A percentile compares a stretch with the other conserved stretches of the same genome.
phyloP scores from a whole-genome alignment of 2,329 filamentous ascomycete species.

The Colletotrichum tropicale region DNA sequence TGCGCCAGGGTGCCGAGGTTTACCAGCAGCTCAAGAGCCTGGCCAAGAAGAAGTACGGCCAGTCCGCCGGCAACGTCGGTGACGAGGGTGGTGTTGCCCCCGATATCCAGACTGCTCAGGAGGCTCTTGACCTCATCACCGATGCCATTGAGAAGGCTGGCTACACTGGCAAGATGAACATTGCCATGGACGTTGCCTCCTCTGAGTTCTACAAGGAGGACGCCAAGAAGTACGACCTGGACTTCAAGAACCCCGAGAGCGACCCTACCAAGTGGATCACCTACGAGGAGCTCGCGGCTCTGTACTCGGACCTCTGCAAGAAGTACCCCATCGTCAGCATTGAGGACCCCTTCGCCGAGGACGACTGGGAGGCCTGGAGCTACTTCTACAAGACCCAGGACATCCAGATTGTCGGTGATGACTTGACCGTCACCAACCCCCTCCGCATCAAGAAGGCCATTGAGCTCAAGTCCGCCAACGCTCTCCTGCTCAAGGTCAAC shows the following conservation, averaged over 20 bases:
- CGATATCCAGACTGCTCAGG: slow-evolving; percentile 95
- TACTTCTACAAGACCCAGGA: slow-evolving; percentile 99
- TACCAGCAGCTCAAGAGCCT: slow-evolving; percentile 98
- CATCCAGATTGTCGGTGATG: slow-evolving; percentile 98
- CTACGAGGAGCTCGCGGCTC: slow-evolving; percentile 92
- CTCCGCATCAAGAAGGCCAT: slow-evolving; percentile 99
- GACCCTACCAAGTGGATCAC: slow-evolving; percentile 98
- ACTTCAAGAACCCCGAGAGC: slow-evolving; percentile 99
- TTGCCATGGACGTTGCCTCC: slow-evolving; percentile 98
- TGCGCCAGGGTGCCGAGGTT: slow-evolving; percentile 95
- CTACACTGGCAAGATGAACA: slow-evolving; percentile 95
- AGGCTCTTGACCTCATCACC: slow-evolving; percentile 95
- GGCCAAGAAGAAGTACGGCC: slow-evolving; percentile 99
- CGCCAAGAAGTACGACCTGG: slow-evolving; percentile 98
- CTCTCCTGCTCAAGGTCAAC: slow-evolving; percentile 99
- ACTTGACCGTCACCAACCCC: slow-evolving; percentile 99
- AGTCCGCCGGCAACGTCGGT: slow-evolving; percentile 98
- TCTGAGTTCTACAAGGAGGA: slow-evolving; percentile 99
- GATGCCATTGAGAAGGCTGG: slow-evolving; percentile 93
- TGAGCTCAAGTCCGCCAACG: slow-evolving; percentile 98
- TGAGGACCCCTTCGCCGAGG: slow-evolving; percentile 98
- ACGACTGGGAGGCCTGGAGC: slow-evolving; percentile 99
- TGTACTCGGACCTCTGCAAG: slow-evolving; percentile 85
- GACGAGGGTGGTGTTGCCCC: slow-evolving; percentile 99
- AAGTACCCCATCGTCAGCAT: slow-evolving; percentile 99